phyloP scores from a whole-genome alignment of 2,329 filamentous ascomycete genomes.

The Exserohilum turcica region DNA sequence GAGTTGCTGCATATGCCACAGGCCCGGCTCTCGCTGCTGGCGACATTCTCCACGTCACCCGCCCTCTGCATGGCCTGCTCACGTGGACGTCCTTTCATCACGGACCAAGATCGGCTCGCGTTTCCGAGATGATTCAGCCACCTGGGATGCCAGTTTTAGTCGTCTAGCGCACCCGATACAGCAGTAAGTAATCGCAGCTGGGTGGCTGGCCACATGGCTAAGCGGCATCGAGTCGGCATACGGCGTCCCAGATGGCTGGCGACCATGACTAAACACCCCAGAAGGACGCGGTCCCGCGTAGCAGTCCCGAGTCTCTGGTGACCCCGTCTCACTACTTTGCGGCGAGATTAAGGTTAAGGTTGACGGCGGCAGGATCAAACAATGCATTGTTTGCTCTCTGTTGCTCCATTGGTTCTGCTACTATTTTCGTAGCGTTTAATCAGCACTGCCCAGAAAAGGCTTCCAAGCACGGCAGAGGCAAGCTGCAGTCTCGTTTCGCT shows the following conservation, averaged over 20 bases:
- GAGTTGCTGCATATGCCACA: constrained; percentile 1
- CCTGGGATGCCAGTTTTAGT: constrained; percentile 8
- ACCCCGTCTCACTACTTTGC: constrained; percentile 13
- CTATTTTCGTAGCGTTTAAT: constrained; percentile 40
- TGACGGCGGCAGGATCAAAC: constrained; percentile 16
- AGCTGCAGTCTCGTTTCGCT: constrained; percentile 18
- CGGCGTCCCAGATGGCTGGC: neutral
- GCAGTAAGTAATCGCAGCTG: constrained; percentile 22
- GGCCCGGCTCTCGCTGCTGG: constrained; percentile 5
- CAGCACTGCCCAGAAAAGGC: constrained; percentile 33
- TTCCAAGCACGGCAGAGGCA: constrained; percentile 10
- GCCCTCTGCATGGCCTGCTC: constrained; percentile 7
- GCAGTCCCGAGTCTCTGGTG: constrained; percentile 13
- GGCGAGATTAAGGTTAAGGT: constrained; percentile 30
- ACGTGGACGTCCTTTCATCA: constrained; percentile 11
- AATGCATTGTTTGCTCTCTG: constrained; percentile 23
- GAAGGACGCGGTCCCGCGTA: neutral
- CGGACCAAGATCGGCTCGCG: constrained; percentile 18
- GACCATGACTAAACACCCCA: constrained; percentile 3
- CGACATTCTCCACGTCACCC: neutral
- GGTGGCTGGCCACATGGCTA: constrained; percentile 6
- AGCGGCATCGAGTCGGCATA: constrained; percentile 7
- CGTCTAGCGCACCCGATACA: constrained; percentile 16
- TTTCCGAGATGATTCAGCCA: constrained; percentile 25
- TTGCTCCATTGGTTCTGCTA: constrained; percentile 13